These are phyloP conservation scores for Schizosaccharomyces versatilis DNA, from an alignment of 1,139 yeast species.

Conservation along the genomic window DNA sequence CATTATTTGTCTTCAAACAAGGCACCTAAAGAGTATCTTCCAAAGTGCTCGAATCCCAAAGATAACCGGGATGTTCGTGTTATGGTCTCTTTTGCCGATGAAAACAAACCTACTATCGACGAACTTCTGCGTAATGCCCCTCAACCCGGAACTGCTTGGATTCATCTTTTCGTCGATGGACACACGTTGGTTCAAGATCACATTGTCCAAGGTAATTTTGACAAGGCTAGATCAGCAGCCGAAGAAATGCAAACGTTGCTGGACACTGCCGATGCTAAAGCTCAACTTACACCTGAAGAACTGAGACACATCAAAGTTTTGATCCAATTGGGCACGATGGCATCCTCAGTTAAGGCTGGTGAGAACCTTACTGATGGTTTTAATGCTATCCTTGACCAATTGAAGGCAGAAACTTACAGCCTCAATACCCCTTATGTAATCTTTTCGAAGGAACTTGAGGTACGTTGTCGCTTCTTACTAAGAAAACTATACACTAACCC, in stretches of 20 bases:
- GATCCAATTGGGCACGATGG: not conserved
- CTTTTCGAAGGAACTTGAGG: not conserved
- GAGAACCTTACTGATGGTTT: not conserved
- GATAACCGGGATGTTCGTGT: slow-evolving; percentile 19
- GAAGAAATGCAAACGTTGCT: not conserved
- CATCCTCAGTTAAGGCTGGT: not conserved
- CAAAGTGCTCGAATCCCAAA: slow-evolving; percentile 5
- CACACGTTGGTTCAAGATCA: not conserved
- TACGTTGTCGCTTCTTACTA: not conserved
- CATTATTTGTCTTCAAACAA: slow-evolving; percentile 5
- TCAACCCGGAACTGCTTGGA: not conserved
- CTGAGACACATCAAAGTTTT: not conserved
- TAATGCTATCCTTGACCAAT: not conserved
- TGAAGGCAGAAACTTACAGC: not conserved
- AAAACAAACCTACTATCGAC: not conserved
- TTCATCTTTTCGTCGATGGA: not conserved
- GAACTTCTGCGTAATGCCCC: not conserved
- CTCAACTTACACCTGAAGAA: not conserved
- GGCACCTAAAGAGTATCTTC: slow-evolving; percentile 8
- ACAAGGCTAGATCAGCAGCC: not conserved
- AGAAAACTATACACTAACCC: not conserved
- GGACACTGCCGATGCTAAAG: not conserved
- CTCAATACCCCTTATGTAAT: not conserved
- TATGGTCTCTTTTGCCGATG: slow-evolving; percentile 10
- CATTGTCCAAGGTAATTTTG: not conserved